These are phyloP conservation scores for Naganishia sp. DNA, from an alignment of 1,284 basidiomycete species.

Conservation along the genomic window DNA sequence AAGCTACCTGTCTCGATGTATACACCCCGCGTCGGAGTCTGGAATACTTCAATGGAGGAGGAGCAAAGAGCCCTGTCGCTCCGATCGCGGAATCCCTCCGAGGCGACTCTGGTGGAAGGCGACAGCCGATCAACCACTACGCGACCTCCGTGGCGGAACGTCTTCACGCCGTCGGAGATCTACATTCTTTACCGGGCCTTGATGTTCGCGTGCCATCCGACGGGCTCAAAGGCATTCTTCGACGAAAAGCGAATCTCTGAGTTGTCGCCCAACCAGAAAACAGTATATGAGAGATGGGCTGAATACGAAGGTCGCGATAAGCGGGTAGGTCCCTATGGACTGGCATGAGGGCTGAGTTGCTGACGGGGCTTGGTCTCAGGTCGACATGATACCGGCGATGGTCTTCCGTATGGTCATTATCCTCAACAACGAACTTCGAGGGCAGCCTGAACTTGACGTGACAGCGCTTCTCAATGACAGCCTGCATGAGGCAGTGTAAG, in stretches of 20 bases:
- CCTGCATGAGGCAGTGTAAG: conserved; percentile 27
- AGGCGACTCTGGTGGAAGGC: conserved; percentile 15
- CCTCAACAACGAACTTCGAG: conserved; percentile 13
- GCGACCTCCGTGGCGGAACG: conserved; percentile 8
- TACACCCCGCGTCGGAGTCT: conserved; percentile 1
- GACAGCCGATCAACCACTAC: background rate
- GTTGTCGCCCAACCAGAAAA: conserved; percentile 10
- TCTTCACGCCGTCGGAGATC: conserved; percentile 12
- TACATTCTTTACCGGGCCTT: conserved; percentile 17
- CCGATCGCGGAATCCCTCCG: conserved; percentile 8
- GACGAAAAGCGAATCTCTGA: conserved; percentile 26
- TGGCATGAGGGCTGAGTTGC: no score
- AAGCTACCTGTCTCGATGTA: conserved; percentile 9
- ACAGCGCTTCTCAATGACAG: conserved; percentile 18
- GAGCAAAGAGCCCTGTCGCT: background rate
- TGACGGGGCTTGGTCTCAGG: background rate
- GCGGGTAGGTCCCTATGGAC: conserved; percentile 4
- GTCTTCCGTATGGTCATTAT: conserved; percentile 24
- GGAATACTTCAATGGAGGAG: conserved; percentile 21
- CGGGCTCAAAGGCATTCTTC: conserved; percentile 24
- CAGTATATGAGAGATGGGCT: conserved; percentile 24
- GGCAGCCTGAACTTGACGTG: conserved; percentile 9
- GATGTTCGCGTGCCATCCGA: conserved; percentile 19
- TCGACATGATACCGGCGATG: conserved; percentile 27
- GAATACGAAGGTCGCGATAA: conserved; percentile 19